Base-by-base conservation (phyloP, 805 yeast species). In the Saccharomycopsis javanensis region DNA sequence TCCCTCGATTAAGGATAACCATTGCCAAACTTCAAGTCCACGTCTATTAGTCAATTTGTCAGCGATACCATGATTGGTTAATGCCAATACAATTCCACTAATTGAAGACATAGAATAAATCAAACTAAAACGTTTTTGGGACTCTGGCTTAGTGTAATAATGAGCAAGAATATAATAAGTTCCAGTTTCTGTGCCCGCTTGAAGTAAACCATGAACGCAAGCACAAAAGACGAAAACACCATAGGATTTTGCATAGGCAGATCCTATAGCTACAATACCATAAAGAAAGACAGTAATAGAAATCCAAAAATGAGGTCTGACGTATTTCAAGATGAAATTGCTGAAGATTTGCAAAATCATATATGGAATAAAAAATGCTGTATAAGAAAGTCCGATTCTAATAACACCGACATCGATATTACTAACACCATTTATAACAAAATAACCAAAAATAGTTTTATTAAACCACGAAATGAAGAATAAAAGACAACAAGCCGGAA, bases 41-140 rank as follows among this genome's bases (percentile, higher is more conserved):
- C 48, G 48, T 20, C 25, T 16, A 69, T 75, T 55, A 80, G 64
- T 64, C 76, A 83, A 64, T 79, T 79, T 54, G 71, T 70, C 8
- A 54, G 71, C 70, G 2, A 83, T 77, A 59, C 80, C 81, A 63
- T 78, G 81, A 8, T 90, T 88, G 63, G 86, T 75, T 27, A 86
- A 79, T 56, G 89, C 89, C 8, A 85, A 83, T 62, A 85, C 83
- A 18, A 87, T 88, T 67, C 91, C 90, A 1, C 90, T 88, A 57
- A 86, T 73, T 60, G 85, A 79, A 5, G 89, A 82, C 51, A 85
- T 80, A 31, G 85, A 83, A 30, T 50, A 85, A 69, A 85, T 84
- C 55, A 81, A 77, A 42, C 85, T 77, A 68, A 82, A 83, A 53
- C 92, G 71, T 65, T 81, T 78, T 70, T 84, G 88, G 10, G 88